Base-by-base conservation (phyloP, 1,284 basidiomycete species). In the Cerioporus squamosus region DNA sequence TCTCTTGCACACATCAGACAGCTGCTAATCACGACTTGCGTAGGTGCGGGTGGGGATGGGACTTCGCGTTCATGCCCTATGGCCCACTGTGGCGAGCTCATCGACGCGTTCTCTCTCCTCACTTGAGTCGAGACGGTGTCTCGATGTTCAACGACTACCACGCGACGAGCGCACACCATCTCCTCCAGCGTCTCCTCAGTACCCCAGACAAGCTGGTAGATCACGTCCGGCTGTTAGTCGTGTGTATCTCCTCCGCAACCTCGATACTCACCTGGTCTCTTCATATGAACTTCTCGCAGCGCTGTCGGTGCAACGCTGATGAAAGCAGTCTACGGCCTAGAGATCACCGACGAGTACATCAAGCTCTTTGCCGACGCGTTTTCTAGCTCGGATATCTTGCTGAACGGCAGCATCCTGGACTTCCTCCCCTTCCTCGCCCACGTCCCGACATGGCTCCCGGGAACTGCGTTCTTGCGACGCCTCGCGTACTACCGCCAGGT, bases 31-130 rank as follows among this genome's bases (percentile, higher is more conserved):
- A 12, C n/a, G 5, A 14, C n/a, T 12, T 26, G 10, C 22, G 15
- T 15, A 48, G 31, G 3, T 26, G 64, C 50, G 65, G 59, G 6
- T 60, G 57, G 44, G 49, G 55, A 5, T 68, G 65, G 57, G 53
- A 54, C 43, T 51, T 58, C 22, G 45, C 59, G 0, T 26, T 58
- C 31, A 60, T 62, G 23, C 50, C 51, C 6, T 63, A 66, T 26
- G 56, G 65, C 1, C 52, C 60, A 9, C 36, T 20, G 8, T 63
- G 68, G 68, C 57, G 61, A n/a, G 22, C 39, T 2, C 54, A 57
- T 2, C 59, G 68, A 2, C 61, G 59, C 17, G n/a, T 59, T 24
- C 42, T 67, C 12, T 60, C 64, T 43, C 58, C 64, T 24, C 50
- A 60, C 14, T 51, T 68, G 42, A 53, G 60, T 22, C 40, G 60